These are phyloP conservation scores for Candida nanaspora DNA, from an alignment of 805 yeast genomes.

Conservation along the genomic window DNA sequence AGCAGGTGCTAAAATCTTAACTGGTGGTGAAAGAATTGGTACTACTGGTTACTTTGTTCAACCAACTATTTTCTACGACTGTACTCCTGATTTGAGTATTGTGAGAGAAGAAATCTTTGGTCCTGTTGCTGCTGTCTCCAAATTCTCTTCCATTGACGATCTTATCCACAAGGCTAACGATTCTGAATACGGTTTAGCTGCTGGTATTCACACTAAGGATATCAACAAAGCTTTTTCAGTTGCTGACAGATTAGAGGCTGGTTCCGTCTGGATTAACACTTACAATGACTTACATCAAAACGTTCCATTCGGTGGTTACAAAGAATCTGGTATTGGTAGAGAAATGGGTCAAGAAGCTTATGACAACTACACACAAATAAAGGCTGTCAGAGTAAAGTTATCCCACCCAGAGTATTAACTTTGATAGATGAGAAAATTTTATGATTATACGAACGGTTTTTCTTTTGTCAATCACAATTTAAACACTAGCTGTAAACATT, in stretches of 20 bases:
- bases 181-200: constrained; percentile 72
- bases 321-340: constrained; percentile 78
- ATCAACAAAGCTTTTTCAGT: constrained; percentile 56
- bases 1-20: constrained; percentile 58
- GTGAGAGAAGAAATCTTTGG: constrained; percentile 75
- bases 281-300: constrained; percentile 69
- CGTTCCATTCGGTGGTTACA: constrained; percentile 80
- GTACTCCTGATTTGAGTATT: constrained; percentile 52
- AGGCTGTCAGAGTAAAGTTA: constrained; percentile 55
- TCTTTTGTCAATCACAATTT: too few species aligned
- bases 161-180: constrained; percentile 60
- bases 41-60: constrained; percentile 62
- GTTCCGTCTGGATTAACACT: constrained; percentile 77
- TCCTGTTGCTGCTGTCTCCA: constrained; percentile 66
- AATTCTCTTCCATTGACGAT: constrained; percentile 62
- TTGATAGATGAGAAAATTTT: background rate
- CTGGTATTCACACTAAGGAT: constrained; percentile 67
- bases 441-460: too few species aligned
- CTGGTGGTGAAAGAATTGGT: constrained; percentile 66
- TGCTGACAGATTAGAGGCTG: constrained; percentile 59
- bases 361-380: constrained; percentile 67
- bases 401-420: constrained; percentile 18
- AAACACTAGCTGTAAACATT: too few species aligned
- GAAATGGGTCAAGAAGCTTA: constrained; percentile 80
- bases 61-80: constrained; percentile 72